A percentile compares a stretch with the other conserved stretches of the same genome.
Conservation (phyloP, 1,284 basidiomycete species). For the Heterobasidion parviporum region DNA sequence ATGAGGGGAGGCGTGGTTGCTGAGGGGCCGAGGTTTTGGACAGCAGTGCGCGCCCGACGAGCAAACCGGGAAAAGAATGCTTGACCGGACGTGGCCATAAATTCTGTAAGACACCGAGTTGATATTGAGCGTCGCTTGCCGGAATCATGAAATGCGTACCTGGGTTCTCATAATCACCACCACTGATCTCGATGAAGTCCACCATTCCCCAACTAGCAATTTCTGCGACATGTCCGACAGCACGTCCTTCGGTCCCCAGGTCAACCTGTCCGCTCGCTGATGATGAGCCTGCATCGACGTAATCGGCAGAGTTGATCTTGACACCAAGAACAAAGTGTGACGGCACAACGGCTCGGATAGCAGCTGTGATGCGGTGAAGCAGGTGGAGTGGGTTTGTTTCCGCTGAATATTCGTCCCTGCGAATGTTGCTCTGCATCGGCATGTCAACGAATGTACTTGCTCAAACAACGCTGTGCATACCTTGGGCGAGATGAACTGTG, state of each 20-base stretch:
- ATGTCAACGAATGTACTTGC: background rate
- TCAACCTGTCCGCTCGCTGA: slow-evolving; percentile 16
- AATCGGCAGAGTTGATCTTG: slow-evolving; percentile 88
- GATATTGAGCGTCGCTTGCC: background rate
- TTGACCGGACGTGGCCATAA: slow-evolving; percentile 33
- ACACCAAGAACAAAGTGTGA: slow-evolving; percentile 69
- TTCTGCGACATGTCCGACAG: slow-evolving; percentile 53
- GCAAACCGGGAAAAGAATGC: slow-evolving; percentile 60
- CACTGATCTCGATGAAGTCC: slow-evolving; percentile 84
- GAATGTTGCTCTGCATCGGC: slow-evolving; percentile 52
- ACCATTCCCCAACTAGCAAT: slow-evolving; percentile 59
- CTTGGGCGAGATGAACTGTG: slow-evolving; percentile 79
- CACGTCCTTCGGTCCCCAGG: slow-evolving; percentile 34
- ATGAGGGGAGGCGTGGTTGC: slow-evolving; percentile 42
- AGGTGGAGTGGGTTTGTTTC: slow-evolving; percentile 46
- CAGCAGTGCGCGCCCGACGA: slow-evolving; percentile 26
- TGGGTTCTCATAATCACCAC: slow-evolving; percentile 80
- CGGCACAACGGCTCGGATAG: slow-evolving; percentile 53
- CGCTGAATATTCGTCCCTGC: slow-evolving; percentile 56
- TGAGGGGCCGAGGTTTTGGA: slow-evolving; percentile 27
- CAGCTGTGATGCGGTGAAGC: slow-evolving; percentile 53
- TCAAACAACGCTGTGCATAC: slow-evolving; percentile 27
- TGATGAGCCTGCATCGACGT: slow-evolving; percentile 41
- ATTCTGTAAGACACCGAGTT: slow-evolving; percentile 13
- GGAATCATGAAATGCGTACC: slow-evolving; percentile 30